phyloP scores from a whole-genome alignment of 2,329 filamentous ascomycete genomes.

The Coniochaeta sp. region DNA sequence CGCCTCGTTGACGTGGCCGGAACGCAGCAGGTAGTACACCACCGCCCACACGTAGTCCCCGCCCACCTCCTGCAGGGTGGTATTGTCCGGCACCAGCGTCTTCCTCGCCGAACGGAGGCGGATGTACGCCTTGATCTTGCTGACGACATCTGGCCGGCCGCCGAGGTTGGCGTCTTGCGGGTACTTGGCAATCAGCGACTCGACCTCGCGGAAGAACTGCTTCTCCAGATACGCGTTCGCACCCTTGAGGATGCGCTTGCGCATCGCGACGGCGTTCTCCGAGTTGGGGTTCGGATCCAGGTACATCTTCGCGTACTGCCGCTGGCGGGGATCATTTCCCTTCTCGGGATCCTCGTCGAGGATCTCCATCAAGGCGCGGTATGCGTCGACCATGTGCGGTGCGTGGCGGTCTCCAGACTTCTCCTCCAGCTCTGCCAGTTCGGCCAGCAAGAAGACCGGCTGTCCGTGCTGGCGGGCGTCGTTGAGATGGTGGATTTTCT shows the following conservation, averaged over 20 bases:
- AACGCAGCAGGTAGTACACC: conserved; percentile 84
- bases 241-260: conserved; percentile 72
- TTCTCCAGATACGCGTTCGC: conserved; percentile 75
- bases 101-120: conserved; percentile 72
- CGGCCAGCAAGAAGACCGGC: conserved; percentile 66
- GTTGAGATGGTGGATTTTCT: conserved; percentile 75
- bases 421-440: conserved; percentile 68
- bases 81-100: conserved; percentile 75
- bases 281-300: conserved; percentile 67
- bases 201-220: conserved; percentile 71
- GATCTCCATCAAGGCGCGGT: conserved; percentile 72
- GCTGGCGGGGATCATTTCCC: conserved; percentile 60
- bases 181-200: conserved; percentile 71
- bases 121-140: conserved; percentile 90
- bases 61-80: conserved; percentile 70
- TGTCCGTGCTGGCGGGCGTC: conserved; percentile 56
- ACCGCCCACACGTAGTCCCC: conserved; percentile 90
- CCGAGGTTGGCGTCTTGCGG: conserved; percentile 85
- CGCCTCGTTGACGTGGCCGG: conserved; percentile 77
- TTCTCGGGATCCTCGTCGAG: conserved; percentile 62
- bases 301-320: conserved; percentile 71
- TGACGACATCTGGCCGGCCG: conserved; percentile 78
- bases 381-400: conserved; percentile 72
- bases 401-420: conserved; percentile 64
- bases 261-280: conserved; percentile 55